Evolutionary conservation across 495 filamentous ascomycete genomes (phyloP), one percentile per base, ranked within the genome.

Genomic region (Xylaria venustula): DNA sequence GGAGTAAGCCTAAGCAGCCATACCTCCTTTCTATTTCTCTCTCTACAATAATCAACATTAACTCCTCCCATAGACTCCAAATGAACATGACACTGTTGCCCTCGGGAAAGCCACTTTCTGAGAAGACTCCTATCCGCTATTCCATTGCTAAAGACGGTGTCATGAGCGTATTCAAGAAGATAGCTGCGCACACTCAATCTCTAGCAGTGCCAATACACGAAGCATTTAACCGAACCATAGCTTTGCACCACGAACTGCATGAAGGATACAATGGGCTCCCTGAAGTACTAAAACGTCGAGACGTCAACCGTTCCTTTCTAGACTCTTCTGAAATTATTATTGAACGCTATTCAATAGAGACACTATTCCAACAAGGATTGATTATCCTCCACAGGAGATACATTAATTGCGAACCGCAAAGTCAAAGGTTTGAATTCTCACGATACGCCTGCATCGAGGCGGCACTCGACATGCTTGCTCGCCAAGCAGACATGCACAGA

Each of bases 371-470:
- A 11, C 81, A 81, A 56, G 72, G 77, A 9, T 69, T 73, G 17
- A 73, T 73, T 20, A 65, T 81, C 6, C 67, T 83, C 2, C 79
- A 83, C 46, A 69, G 77, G 19, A 67, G 71, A 7, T 78, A 74
- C 58, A 63, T 82, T 7, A 76, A 64, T 22, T 52, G 71, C 8
- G 65, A 71, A 2, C 69, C 62, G 11, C 51, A 59, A 6, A 59
- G 70, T 53, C 58, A 64, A 7, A 48, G 62, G 3, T 71, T 71
- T 40, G 60, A 54, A 19, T 66, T 61, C 34, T 80, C 78, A 2
- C 70, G 78, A 7, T 64, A 65, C n/a, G 69, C 64, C 17, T 82
- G 79, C 57, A 57, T 79, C 34, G 69, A 79, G 15, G 74, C 76
- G 17, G 74, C 77, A 3, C 59, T 81, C 20, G 60, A 74, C 3